A percentile compares a stretch with the other conserved stretches of the same genome.
Conservation (phyloP, 257 asterid species). For the Datura wrightii region DNA sequence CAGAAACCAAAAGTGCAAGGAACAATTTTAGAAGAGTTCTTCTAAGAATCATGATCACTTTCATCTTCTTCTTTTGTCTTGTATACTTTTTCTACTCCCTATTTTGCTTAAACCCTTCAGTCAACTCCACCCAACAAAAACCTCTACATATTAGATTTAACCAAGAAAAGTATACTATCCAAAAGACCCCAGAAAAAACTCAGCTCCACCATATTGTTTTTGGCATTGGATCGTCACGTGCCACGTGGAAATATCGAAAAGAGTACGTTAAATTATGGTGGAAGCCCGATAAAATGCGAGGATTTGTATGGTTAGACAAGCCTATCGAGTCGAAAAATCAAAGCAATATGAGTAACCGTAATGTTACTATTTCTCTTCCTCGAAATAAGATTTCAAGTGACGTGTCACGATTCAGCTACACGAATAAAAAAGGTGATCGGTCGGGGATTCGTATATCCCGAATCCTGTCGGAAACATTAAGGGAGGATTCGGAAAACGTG, state of each 20-base stretch:
- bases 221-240: slow-evolving; percentile 51
- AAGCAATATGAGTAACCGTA: neutral
- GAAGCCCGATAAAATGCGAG: slow-evolving; percentile 43
- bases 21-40: slow-evolving; percentile 9
- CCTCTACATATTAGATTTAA: neutral
- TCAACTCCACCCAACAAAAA: neutral
- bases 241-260: slow-evolving; percentile 44
- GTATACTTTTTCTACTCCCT: slow-evolving; percentile 29
- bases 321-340: neutral
- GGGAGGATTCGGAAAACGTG: slow-evolving; percentile 42
- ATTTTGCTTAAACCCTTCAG: slow-evolving; percentile 2
- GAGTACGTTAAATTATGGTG: slow-evolving; percentile 52
- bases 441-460: slow-evolving; percentile 45
- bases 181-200: slow-evolving; percentile 31
- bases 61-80: slow-evolving; percentile 32
- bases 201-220: slow-evolving; percentile 49
- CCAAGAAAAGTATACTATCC: neutral
- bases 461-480: slow-evolving; percentile 41
- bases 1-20: neutral
- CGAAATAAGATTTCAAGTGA: slow-evolving; percentile 41
- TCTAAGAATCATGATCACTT: slow-evolving; percentile 26
- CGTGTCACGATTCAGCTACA: slow-evolving; percentile 42
- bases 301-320: slow-evolving; percentile 51
- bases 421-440: slow-evolving; percentile 32
- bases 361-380: slow-evolving; percentile 30